phyloP scores from a whole-genome alignment of 371 early-diverging fungal species.

The Mortierella sp. region DNA sequence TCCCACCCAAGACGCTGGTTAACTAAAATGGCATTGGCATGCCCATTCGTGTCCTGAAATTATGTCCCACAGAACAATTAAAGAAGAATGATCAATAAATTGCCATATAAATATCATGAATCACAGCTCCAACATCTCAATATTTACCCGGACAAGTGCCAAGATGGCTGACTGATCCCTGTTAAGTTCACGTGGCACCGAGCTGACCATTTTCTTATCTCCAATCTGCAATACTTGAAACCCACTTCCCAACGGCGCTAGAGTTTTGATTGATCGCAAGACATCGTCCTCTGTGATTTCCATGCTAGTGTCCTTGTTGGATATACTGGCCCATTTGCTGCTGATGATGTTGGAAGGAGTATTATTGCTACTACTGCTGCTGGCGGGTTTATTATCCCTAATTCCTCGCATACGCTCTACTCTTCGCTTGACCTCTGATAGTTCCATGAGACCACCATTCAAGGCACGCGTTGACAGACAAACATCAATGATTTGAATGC shows the following conservation, averaged over 20 bases:
- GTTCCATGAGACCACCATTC: constrained; percentile 93
- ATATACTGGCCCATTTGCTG: constrained; percentile 35
- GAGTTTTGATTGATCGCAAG: constrained; percentile 83
- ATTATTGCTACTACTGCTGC: constrained; percentile 41
- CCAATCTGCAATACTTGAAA: constrained; percentile 88
- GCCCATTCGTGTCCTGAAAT: constrained; percentile 67
- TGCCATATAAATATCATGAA: neutral
- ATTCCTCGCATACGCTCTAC: constrained; percentile 75
- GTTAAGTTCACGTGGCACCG: constrained; percentile 92
- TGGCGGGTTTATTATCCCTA: constrained; percentile 45
- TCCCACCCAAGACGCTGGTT: constrained; percentile 61
- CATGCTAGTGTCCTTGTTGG: constrained; percentile 41
- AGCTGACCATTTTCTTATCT: constrained; percentile 82
- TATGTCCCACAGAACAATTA: neutral
- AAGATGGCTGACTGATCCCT: constrained; percentile 81
- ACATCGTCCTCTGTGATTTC: constrained; percentile 82
- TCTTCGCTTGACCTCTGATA: constrained; percentile 79
- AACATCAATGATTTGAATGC: constrained; percentile 90
- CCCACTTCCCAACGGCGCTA: constrained; percentile 89
- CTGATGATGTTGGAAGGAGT: constrained; percentile 53
- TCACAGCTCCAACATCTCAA: neutral
- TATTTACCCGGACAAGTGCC: constrained; percentile 75
- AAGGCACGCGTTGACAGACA: constrained; percentile 86
- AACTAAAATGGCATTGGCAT: constrained; percentile 61
- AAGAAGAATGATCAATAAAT: constrained; percentile 3